Evolutionary conservation across 2,329 filamentous ascomycete genomes (phyloP), one percentile per base, ranked within the genome.

Genomic region (Pseudogymnoascus sp.): DNA sequence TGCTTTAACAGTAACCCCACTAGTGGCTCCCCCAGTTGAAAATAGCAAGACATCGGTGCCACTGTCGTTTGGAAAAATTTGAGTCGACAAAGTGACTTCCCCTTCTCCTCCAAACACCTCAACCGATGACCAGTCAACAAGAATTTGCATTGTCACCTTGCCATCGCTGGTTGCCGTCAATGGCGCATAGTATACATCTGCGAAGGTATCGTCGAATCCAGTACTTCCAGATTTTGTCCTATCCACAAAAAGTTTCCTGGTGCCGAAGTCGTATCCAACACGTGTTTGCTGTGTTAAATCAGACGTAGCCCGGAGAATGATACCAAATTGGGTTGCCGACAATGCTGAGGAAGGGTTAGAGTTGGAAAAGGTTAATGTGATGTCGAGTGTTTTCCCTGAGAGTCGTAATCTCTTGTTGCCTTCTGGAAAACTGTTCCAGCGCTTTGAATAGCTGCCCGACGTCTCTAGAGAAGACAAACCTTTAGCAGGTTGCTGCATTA

Each of bases 221-320:
- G 10, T 22, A 19, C 22, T 26, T 12, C 60, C 60, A 16, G 60
- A 61, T 12, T 37, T 19, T 38, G 37, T 61, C 16, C 60, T 35
- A 28, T 61, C 37, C n/a, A 61, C 60, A 16, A 61, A 61, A 12
- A 61, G 16, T 14, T 38, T 16, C 10, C 8, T 24, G 11, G 33
- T 61, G 10, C 16, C 38, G 24, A 61, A 61, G 60, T 61, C 60
- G 24, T 61, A 61, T 19, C 60, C 60, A 61, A 61, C 38, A 19
- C 60, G 60, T 19, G 60, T 61, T 26, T 61, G 37, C 24, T 38
- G 33, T 37, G 26, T 4, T 28, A 61, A 61, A 43, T 61, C 60
- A 28, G 60, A 26, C 26, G 33, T 61, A 28, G 60, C 60, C 24
- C 60, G 60, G 10, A 61, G n/a, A 28, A 61, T 16, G 38, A 61